These are phyloP conservation scores for Carex parvula DNA, from an alignment of 176 grass and related monocot species.

Conservation along the genomic window DNA sequence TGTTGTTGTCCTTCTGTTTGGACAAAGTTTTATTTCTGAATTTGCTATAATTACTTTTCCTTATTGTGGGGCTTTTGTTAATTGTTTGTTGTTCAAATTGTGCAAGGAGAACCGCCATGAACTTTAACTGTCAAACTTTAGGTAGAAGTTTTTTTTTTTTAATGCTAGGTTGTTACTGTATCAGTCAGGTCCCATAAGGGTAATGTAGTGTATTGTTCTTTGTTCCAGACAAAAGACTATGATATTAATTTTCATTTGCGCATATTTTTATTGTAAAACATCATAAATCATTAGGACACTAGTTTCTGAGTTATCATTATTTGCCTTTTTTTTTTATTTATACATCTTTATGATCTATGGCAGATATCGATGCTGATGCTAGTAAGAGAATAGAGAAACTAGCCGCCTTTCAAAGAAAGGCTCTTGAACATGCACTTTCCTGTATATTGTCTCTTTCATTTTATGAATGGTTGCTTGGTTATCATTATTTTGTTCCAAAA, in stretches of 20 bases:
- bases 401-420: conserved; percentile 76
- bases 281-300: background rate
- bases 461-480: background rate
- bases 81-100: background rate
- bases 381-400: conserved; percentile 62
- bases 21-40: background rate
- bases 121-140: background rate
- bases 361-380: conserved; percentile 40
- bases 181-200: background rate
- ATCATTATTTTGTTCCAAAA: background rate
- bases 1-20: background rate
- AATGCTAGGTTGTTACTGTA: background rate
- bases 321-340: background rate
- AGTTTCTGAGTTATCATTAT: background rate
- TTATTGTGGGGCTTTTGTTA: background rate
- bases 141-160: background rate
- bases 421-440: conserved; percentile 73
- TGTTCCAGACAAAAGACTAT: background rate
- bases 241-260: background rate
- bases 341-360: background rate
- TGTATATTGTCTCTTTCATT: conserved; percentile 40
- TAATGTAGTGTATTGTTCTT: background rate
- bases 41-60: background rate
- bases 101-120: background rate
- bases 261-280: background rate